A percentile compares a stretch with the other conserved stretches of the same genome.
Conservation (phyloP, 768 basidiomycete genomes). For the Lactarius deliciosus region DNA sequence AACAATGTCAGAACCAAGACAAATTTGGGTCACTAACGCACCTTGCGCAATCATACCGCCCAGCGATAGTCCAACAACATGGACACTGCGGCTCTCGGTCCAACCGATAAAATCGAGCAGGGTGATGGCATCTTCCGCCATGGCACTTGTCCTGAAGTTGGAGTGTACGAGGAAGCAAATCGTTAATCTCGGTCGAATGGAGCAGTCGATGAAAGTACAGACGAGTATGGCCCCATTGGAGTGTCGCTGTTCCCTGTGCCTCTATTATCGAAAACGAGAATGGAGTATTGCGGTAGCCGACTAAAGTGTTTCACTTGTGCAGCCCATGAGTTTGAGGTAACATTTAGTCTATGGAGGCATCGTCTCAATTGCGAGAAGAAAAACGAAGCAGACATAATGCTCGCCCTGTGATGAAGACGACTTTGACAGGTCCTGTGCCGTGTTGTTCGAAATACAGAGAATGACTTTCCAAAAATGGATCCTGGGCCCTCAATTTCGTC, state of each 20-base stretch:
- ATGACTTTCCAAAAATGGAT: constrained; percentile 56
- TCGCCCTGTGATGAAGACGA: constrained; percentile 78
- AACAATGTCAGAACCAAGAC: neutral
- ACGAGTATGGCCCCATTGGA: constrained; percentile 80
- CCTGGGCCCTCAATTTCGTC: constrained; percentile 45
- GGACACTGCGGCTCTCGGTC: constrained; percentile 59
- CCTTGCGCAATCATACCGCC: constrained; percentile 88
- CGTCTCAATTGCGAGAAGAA: neutral
- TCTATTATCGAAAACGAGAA: constrained; percentile 81
- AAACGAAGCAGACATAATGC: neutral
- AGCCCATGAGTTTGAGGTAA: constrained; percentile 62
- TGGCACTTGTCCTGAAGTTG: constrained; percentile 57
- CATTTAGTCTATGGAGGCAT: constrained; percentile 51
- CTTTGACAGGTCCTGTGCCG: constrained; percentile 56
- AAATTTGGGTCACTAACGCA: constrained; percentile 30
- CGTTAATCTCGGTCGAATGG: neutral
- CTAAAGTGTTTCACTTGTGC: constrained; percentile 66
- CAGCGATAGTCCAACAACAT: constrained; percentile 72
- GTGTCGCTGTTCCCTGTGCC: constrained; percentile 76
- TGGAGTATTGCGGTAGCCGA: constrained; percentile 49
- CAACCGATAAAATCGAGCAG: constrained; percentile 73
- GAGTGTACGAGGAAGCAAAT: neutral
- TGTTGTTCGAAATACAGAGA: constrained; percentile 81
- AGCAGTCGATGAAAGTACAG: constrained; percentile 31
- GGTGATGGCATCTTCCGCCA: constrained; percentile 73